Percentiles rank a stretch among this genome's conserved stretches.
Evolutionary conservation across 352 stramenopile species (phyloP).

Genomic region (Pilasporangium apinafurcum): DNA sequence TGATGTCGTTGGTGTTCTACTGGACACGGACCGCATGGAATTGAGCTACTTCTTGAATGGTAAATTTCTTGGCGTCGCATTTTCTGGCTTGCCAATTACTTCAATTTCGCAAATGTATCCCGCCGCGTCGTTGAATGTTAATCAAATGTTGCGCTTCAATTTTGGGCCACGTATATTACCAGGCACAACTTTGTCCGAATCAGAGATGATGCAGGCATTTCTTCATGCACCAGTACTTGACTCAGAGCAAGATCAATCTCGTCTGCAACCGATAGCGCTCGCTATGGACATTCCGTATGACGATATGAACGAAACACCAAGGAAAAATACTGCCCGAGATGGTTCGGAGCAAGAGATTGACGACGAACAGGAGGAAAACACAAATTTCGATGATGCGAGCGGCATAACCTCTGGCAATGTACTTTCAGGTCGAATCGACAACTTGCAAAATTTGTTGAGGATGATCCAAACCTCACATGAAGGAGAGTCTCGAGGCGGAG

Average conservation of each 20-base stretch:
- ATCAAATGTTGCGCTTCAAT: constrained; percentile 76
- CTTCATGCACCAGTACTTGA: constrained; percentile 26
- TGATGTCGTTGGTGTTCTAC: constrained; percentile 82
- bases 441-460: too few species aligned
- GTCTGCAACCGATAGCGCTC: constrained; percentile 29
- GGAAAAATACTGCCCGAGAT: too few species aligned
- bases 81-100: constrained; percentile 41
- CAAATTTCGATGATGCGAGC: constrained; percentile 7
- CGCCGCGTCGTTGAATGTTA: constrained; percentile 81
- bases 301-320: not conserved
- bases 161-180: constrained; percentile 28
- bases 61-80: constrained; percentile 82
- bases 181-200: not conserved
- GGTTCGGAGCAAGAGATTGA: not conserved
- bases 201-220: constrained; percentile 14
- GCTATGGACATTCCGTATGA: constrained; percentile 11
- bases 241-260: constrained; percentile 28
- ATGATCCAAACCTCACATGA: too few species aligned
- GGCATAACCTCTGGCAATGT: too few species aligned
- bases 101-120: constrained; percentile 55
- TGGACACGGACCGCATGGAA: constrained; percentile 80
- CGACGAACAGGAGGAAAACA: not conserved
- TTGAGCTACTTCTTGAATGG: constrained; percentile 92
- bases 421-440: too few species aligned
- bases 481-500: too few species aligned